A percentile compares a stretch with the other conserved stretches of the same genome.
phyloP scores from a whole-genome alignment of 176 grass and related monocot species.

The Miscanthus lutarioriparius region DNA sequence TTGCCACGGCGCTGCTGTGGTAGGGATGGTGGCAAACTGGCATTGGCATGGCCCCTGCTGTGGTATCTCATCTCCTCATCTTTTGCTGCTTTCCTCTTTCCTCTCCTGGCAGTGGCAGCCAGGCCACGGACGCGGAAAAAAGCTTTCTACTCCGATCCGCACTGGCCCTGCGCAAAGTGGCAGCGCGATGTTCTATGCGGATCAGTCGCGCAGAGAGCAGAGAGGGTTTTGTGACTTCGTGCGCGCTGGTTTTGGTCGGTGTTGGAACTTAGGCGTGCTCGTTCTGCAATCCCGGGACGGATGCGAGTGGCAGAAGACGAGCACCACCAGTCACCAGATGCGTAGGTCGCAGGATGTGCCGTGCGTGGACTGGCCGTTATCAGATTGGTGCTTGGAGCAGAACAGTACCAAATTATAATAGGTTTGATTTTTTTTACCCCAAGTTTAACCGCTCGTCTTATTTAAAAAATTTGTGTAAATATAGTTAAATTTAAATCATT shows the following conservation, averaged over 20 bases:
- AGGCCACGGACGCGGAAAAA: neutral
- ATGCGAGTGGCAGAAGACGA: neutral
- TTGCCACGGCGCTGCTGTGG: neutral
- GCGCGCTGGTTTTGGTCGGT: neutral
- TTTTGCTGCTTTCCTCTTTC: neutral
- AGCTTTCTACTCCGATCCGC: neutral
- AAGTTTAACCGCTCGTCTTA: too few relatives aligned
- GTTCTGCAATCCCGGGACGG: neutral
- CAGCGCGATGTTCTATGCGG: neutral
- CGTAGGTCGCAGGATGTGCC: too few relatives aligned
- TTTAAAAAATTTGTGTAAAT: too few relatives aligned
- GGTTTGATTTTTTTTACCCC: too few relatives aligned
- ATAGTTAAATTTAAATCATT: too few relatives aligned
- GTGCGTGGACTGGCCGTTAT: neutral
- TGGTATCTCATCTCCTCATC: neutral
- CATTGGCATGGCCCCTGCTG: neutral
- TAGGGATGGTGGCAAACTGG: neutral
- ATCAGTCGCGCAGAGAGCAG: too few relatives aligned
- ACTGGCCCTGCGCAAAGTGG: neutral
- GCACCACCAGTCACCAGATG: neutral
- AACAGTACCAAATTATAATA: too few relatives aligned
- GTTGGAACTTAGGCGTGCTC: neutral
- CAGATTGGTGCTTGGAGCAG: too few relatives aligned
- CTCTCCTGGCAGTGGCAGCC: neutral
- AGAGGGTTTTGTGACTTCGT: neutral